Evolutionary conservation across 2,329 filamentous ascomycete genomes (phyloP).

Genomic region (Epichloe elymi): DNA sequence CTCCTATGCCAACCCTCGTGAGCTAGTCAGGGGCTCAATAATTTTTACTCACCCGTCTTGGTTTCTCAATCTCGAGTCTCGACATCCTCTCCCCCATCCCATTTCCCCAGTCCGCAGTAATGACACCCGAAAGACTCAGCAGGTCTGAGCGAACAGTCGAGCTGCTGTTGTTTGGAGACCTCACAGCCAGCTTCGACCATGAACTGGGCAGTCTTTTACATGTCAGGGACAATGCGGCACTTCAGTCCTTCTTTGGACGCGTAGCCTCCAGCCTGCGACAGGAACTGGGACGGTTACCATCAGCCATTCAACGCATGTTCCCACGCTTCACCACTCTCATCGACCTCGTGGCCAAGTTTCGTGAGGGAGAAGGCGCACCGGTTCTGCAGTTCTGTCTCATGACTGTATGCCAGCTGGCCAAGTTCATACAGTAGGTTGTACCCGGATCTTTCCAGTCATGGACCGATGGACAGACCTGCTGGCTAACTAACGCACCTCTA

Average conservation of each 20-base stretch:
- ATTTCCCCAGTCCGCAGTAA: no score
- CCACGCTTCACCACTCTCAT: conserved; percentile 16
- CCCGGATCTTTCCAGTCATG: no score
- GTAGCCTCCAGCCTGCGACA: conserved; percentile 10
- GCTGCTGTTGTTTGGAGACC: conserved; percentile 13
- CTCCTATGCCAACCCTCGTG: no score
- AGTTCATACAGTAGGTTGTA: conserved; percentile 12
- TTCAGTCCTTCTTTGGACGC: conserved; percentile 14
- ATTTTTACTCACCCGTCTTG: no score
- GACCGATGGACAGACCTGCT: no score
- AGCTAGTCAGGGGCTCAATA: no score
- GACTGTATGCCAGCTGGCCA: conserved; percentile 11
- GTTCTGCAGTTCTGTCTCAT: conserved; percentile 13
- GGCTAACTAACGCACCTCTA: no score
- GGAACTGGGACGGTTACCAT: conserved; percentile 11
- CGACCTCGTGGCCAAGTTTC: conserved; percentile 12
- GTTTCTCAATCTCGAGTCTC: no score
- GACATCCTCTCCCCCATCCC: no score
- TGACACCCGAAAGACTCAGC: no score
- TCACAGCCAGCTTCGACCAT: conserved; percentile 11
- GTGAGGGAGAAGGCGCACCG: conserved; percentile 9
- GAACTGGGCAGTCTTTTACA: conserved; percentile 12
- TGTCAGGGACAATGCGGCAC: conserved; percentile 11
- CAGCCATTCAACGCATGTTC: conserved; percentile 10
- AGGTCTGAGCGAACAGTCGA: no score